These are phyloP conservation scores for Colletotrichum coccodes DNA, from an alignment of 2,329 filamentous ascomycete species.

Conservation along the genomic window DNA sequence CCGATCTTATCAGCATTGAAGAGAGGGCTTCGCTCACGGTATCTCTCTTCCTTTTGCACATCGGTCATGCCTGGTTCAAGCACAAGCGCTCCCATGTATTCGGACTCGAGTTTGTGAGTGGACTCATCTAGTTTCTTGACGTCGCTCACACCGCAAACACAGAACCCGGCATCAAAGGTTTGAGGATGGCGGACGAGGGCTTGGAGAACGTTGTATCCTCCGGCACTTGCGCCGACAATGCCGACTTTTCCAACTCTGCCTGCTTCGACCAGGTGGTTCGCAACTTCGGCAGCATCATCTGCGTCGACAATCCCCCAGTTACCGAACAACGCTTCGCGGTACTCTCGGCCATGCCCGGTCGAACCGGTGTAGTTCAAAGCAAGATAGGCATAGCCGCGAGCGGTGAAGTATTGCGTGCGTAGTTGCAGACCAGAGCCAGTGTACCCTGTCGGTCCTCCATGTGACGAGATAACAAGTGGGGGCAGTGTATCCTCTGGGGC, in stretches of 20 bases:
- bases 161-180: constrained; percentile 60
- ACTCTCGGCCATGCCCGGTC: constrained; percentile 59
- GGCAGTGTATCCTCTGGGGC: constrained; percentile 51
- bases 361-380: constrained; percentile 64
- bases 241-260: constrained; percentile 53
- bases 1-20: constrained; percentile 58
- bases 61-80: constrained; percentile 45
- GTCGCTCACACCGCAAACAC: constrained; percentile 62
- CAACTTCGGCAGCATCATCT: constrained; percentile 59
- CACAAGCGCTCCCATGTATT: constrained; percentile 59
- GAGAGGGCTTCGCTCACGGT: constrained; percentile 58
- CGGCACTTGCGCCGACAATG: constrained; percentile 61
- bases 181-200: constrained; percentile 56
- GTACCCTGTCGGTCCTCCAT: constrained; percentile 62
- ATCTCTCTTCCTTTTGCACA: constrained; percentile 52
- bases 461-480: constrained; percentile 59
- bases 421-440: constrained; percentile 54
- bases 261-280: constrained; percentile 50
- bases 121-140: constrained; percentile 54
- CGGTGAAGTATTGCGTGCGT: constrained; percentile 61
- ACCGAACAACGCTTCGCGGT: constrained; percentile 58
- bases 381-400: constrained; percentile 62
- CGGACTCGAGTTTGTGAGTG: constrained; percentile 67
- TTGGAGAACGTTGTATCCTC: constrained; percentile 64
- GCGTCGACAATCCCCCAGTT: constrained; percentile 62